Conservation (phyloP, 768 basidiomycete genomes). For the Pleurotus cornucopiae region DNA sequence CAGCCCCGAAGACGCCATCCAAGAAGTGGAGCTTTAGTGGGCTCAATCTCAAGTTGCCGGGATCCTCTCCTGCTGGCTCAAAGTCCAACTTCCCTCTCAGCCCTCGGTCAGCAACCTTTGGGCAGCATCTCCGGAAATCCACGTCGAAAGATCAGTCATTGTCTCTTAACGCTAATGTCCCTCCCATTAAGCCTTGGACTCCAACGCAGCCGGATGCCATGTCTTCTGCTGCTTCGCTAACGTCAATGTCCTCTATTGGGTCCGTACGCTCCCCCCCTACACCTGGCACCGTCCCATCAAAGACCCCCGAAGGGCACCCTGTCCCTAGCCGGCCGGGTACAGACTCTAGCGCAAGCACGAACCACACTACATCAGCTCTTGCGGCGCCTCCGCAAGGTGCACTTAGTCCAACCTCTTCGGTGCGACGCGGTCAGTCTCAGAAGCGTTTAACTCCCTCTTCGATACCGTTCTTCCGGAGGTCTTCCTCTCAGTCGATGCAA, state of each 20-base stretch:
- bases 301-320: conserved; percentile 39
- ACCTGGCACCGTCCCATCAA: conserved; percentile 25
- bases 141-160: conserved; percentile 61
- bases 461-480: conserved; percentile 91
- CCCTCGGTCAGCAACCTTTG: conserved; percentile 63
- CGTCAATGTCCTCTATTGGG: conserved; percentile 70
- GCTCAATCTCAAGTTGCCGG: conserved; percentile 71
- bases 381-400: conserved; percentile 54
- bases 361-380: conserved; percentile 49
- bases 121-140: conserved; percentile 65
- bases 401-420: conserved; percentile 68
- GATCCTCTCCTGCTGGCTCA: conserved; percentile 42
- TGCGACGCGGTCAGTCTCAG: conserved; percentile 57
- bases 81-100: conserved; percentile 58
- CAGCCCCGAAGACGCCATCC: conserved; percentile 72
- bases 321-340: conserved; percentile 67
- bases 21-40: conserved; percentile 98
- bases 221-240: conserved; percentile 72
- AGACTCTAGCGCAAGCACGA: conserved; percentile 73
- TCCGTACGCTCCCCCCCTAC: conserved; percentile 61
- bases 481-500: conserved; percentile 86
- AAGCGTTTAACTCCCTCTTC: conserved; percentile 89
- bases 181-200: conserved; percentile 51
- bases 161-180: conserved; percentile 20
- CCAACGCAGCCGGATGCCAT: conserved; percentile 72